Evolutionary conservation across 2,329 filamentous ascomycete genomes (phyloP), one percentile per base, ranked within the genome.

Genomic region (Fusarium protoensiforme): DNA sequence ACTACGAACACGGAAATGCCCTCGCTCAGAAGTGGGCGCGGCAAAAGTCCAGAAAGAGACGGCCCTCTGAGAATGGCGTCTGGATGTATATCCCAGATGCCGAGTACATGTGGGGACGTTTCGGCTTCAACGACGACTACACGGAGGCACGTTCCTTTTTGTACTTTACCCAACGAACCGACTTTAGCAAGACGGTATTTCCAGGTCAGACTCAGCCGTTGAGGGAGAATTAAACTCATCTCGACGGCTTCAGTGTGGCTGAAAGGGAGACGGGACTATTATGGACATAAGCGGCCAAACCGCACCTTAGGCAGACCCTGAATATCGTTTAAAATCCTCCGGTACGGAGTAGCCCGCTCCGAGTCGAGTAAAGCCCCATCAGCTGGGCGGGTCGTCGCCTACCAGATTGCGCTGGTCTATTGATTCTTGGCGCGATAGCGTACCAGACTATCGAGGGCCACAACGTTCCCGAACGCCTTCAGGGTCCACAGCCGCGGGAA

Each of bases 371-470:
- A 43, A 22, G 39, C 13, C 43, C 43, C 24, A 16, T 33, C 46
- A 53, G 46, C 46, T 53, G 46, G 14, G 27, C 46, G 46, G 46
- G 46, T 20, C 46, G n/a, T 53, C 18, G 46, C 46, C 18, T 51
- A 31, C 46, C 43, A n/a, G 16, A n/a, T 29, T 48, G 24, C 16
- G 24, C 24, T 29, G 29, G 35, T 57, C 24, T 57, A 57, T 57
- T 36, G 54, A 57, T 36, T 57, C 54, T 36, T 57, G 54, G 54
- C 31, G 29, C 54, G 35, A 57, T 57, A 57, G 54, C 54, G 54
- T 10, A 18, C 3, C 10, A 36, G 35, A 57, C 54, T 57, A 57
- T 57, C 35, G 54, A 57, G 46, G 46, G 46, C 46, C 27, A 51
- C 46, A 31, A 51, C 46, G 54, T 57, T 57, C 54, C 54, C 35